Evolutionary conservation across 306 rosid genomes (phyloP).

Genomic region (Luffa aegyptiaca): DNA sequence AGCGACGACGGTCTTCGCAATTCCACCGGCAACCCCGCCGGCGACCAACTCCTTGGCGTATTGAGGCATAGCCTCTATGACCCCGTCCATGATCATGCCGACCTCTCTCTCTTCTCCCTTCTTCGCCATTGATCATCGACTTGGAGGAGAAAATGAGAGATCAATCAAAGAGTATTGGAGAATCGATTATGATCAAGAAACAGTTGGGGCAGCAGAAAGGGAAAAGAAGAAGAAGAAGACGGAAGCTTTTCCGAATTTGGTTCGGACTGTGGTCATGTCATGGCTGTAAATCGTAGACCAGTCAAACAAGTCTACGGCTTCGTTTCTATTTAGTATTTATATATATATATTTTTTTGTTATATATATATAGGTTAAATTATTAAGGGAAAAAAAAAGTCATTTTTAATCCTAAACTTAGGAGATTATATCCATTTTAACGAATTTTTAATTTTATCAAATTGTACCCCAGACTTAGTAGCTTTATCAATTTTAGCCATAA

Average conservation of each 20-base stretch:
- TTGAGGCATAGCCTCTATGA: constrained; percentile 51
- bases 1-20: constrained; percentile 74
- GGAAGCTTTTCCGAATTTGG: not conserved
- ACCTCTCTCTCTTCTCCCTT: constrained; percentile 27
- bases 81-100: constrained; percentile 22
- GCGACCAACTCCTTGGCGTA: constrained; percentile 79
- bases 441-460: too few species aligned
- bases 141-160: not conserved
- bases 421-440: too few species aligned
- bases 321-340: not conserved
- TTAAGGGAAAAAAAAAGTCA: too few species aligned
- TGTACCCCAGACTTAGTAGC: too few species aligned
- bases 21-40: constrained; percentile 74
- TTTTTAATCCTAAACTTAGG: too few species aligned
- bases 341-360: too few species aligned
- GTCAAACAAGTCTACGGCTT: not conserved
- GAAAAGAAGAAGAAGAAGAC: not conserved
- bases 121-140: constrained; percentile 26
- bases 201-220: not conserved
- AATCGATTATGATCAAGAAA: not conserved
- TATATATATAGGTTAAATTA: too few species aligned
- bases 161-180: not conserved
- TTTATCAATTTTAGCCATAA: too few species aligned
- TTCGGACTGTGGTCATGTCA: not conserved
- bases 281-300: not conserved